A percentile compares a stretch with the other conserved stretches of the same genome.
Conservation (phyloP, 805 yeast species). For the Blastobotrys terrestris region DNA sequence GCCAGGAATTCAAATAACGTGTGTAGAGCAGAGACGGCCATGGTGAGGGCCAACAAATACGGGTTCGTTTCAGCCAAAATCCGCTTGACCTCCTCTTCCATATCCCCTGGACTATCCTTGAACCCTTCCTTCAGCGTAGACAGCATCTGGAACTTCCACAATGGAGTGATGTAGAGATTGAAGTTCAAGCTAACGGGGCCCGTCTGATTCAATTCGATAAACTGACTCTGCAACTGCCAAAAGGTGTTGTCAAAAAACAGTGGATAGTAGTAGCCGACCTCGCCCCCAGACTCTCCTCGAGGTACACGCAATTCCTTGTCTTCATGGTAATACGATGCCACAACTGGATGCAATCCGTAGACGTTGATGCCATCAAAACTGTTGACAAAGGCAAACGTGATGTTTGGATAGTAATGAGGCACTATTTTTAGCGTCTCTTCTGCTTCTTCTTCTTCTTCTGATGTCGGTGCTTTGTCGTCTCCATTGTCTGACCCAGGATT, state of each 20-base stretch:
- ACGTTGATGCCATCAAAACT: conserved; percentile 19
- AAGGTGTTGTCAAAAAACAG: conserved; percentile 34
- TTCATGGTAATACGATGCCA: conserved; percentile 12
- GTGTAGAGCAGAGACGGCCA: conserved; percentile 33
- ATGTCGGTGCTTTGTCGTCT: too few species aligned
- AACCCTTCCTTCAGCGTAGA: conserved; percentile 28
- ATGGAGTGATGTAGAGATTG: conserved; percentile 24
- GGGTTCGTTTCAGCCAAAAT: conserved; percentile 36
- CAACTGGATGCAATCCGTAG: conserved; percentile 22
- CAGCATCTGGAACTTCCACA: conserved; percentile 31
- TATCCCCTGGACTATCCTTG: conserved; percentile 14
- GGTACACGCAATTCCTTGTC: background rate
- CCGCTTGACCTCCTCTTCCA: conserved; percentile 35
- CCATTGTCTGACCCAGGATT: too few species aligned
- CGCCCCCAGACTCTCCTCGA: background rate
- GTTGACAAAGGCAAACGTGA: conserved; percentile 28
- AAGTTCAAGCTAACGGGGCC: conserved; percentile 27
- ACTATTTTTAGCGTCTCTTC: conserved; percentile 16
- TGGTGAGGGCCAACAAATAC: conserved; percentile 31
- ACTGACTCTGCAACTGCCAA: conserved; percentile 36
- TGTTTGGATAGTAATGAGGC: conserved; percentile 36
- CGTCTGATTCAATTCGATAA: conserved; percentile 24
- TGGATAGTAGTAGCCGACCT: conserved; percentile 33
- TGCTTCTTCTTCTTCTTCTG: conserved; percentile 15
- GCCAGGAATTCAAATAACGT: conserved; percentile 37